Base-by-base conservation (phyloP, 1,284 basidiomycete genomes). In the Paramarasmius palmivorus region DNA sequence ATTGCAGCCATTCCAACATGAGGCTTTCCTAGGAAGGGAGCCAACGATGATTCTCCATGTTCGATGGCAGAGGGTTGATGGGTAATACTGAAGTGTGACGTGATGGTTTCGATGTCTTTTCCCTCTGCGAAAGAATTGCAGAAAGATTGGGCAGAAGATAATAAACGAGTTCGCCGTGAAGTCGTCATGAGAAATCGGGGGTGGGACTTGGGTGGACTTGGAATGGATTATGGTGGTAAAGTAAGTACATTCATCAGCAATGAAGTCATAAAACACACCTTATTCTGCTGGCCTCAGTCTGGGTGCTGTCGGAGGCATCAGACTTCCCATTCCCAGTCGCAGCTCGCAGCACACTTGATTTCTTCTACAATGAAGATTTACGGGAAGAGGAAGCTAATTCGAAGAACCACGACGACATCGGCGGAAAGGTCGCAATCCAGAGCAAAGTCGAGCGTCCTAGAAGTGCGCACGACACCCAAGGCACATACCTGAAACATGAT, bases 11-110 rank as follows among this genome's bases (percentile, higher is more conserved):
- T 63, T 10, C 82, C 81, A 0, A 61, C 61, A 65, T 83, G 84
- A 5, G 62, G 57, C 32, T 69, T 73, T 32, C 85, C 84, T 9
- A 86, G 64, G 65, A 86, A 87, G 20, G 83, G 82, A 12, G 82
- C 82, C 29, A 86, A 71, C 34, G 65, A 62, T 17, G 71, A 68
- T 29, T 81, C 70, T n/a, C 86, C 86, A 51, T 87, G 74, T 63
- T 87, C 85, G 58, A 79, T 56, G 6, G 74, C 81, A 46, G 72
- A 70, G 49, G 73, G 68, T 50, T 72, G 62, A 56, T 75, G 70
- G 0, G 73, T 73, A 4, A 64, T 66, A 10, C 83, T 83, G 60
- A 87, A 86, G 61, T 79, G 73, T 0, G 72, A 64, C 48, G 86
- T 64, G 22, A 86, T 68, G 0, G 61, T 66, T 14, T 76, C 67